Base-by-base conservation (phyloP, 495 filamentous ascomycete genomes). In the Trichocladium antarcticum region DNA sequence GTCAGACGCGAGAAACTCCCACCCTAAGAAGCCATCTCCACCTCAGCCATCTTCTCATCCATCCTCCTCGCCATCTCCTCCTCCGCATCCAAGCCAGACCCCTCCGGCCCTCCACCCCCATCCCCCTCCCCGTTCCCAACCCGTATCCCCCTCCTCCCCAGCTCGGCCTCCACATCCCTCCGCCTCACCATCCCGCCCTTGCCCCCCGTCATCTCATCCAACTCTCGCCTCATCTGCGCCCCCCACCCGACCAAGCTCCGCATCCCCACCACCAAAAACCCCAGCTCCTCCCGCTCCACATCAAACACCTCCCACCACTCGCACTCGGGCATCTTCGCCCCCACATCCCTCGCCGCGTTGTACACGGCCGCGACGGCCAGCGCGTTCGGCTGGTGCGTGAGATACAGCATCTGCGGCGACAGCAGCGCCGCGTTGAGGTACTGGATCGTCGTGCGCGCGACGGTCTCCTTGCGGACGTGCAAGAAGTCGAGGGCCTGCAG, bases 291-390 rank as follows among this genome's bases (percentile, higher is more conserved):
- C 17, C 93, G 74, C 42, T 96, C 90, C n/a, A 89, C 85, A 69
- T 98, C 92, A 65, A 98, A 97, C 0, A 96, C 85, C 67, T 93
- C 89, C 92, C 92, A 98, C 92, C 92, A 98, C 42, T 87, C 82
- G 20, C 69, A 73, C 42, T 81, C 81, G 2, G 90, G 84, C 64
- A 97, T 72, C 61, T 84, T 87, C 24, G 83, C 76, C 0, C 74
- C 81, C 2, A 79, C 62, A 47, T 97, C 89, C 20, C 84, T 76
- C n/a, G 87, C 82, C 8, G 89, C 85, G 15, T 89, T 76, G 62
- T 97, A 98, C 15, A 94, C 82, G 3, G 89, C 85, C 12, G 89
- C 87, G 5, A 88, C 85, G 3, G 93, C 93, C 11, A 98, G 69
- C 19, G 79, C 76, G 46, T 82, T 76, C 19, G 92, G 90, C 62